Conservation (phyloP, 306 rosid genomes). For the peach (Prunus persica) region Prunus_persica_NCBIv2 NC_034010.1:28364001-28364500, state of each 20-base stretch:
- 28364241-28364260: slow-evolving; percentile 81
- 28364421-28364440: neutral
- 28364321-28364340: neutral
- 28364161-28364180: neutral
- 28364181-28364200: neutral
- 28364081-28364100: slow-evolving; percentile 38
- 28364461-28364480: slow-evolving; percentile 55
- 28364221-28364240: slow-evolving; percentile 75
- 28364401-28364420: slow-evolving; percentile 5
- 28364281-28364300: slow-evolving; percentile 66
- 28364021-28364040: slow-evolving; percentile 93
- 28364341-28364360: neutral
- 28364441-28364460: neutral
- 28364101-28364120: neutral
- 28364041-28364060: slow-evolving; percentile 64
- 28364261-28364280: slow-evolving; percentile 95
- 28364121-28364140: neutral
- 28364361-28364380: neutral
- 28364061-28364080: slow-evolving; percentile 79
- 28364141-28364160: neutral
- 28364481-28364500: slow-evolving; percentile 66
- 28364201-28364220: slow-evolving; percentile 4
- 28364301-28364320: neutral
- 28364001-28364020: slow-evolving; percentile 44
- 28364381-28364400: neutral